These are phyloP conservation scores for Sphagnurus paluster DNA, from an alignment of 1,284 basidiomycete genomes.

Conservation along the genomic window DNA sequence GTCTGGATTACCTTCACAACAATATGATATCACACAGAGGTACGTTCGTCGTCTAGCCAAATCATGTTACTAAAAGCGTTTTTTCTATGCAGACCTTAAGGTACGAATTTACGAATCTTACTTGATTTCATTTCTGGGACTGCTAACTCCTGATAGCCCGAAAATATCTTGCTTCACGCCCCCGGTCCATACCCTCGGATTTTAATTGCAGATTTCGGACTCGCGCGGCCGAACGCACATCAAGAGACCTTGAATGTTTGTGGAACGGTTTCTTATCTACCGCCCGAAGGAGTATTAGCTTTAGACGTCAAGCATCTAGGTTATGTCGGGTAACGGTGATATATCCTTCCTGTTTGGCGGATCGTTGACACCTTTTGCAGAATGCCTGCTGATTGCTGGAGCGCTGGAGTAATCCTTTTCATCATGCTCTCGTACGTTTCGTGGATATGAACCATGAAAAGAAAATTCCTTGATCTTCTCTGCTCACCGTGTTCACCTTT, in stretches of 20 bases:
- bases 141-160: slow-evolving; percentile 53
- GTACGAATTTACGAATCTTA: slow-evolving; percentile 28
- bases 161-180: slow-evolving; percentile 78
- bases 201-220: slow-evolving; percentile 84
- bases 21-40: slow-evolving; percentile 80
- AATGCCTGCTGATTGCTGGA: slow-evolving; percentile 85
- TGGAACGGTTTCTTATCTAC: slow-evolving; percentile 83
- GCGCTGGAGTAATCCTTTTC: slow-evolving; percentile 74
- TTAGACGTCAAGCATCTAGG: slow-evolving; percentile 69
- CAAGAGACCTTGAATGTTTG: slow-evolving; percentile 80
- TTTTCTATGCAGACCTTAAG: slow-evolving; percentile 64
- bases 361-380: slow-evolving; percentile 31
- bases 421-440: slow-evolving; percentile 75
- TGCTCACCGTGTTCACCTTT: neutral
- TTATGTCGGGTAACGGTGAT: slow-evolving; percentile 56
- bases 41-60: slow-evolving; percentile 29
- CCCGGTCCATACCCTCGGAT: slow-evolving; percentile 81
- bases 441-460: too few species aligned
- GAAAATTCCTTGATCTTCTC: neutral
- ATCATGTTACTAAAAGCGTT: neutral
- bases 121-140: neutral
- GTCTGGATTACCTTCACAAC: slow-evolving; percentile 73
- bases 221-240: slow-evolving; percentile 76
- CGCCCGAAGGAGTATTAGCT: slow-evolving; percentile 79
- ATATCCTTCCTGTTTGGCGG: too few species aligned